Evolutionary conservation across 1,284 basidiomycete species (phyloP), one percentile per base, ranked within the genome.

Genomic region (Cryptococcus depauperatus): DNA sequence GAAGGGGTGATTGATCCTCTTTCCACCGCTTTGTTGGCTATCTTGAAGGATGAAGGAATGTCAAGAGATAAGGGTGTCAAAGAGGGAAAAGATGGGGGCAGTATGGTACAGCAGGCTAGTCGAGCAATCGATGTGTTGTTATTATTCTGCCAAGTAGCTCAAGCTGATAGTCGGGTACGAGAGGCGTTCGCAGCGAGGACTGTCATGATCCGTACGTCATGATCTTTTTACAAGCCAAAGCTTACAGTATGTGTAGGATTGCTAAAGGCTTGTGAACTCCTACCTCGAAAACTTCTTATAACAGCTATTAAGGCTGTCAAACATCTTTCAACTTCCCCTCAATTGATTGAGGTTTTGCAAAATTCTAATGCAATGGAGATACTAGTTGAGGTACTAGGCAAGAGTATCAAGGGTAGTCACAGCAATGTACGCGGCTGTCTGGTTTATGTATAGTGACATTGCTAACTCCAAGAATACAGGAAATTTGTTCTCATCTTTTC

Each of bases 281-380:
- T 92, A 9, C 83, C 89, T 40, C 82, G 85, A 10, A 84, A 88
- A 47, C 82, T 87, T 54, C 76, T 96, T 16, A 84, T 91, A 3
- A 79, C 84, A 23, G 82, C 92, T 75, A 79, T 97, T 55, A 96
- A 95, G 72, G 88, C 90, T 1, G 81, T 97, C 65, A 96, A 97
- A 66, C 92, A 96, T 64, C 75, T 97, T 2, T 92, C 91, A 3
- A 97, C 95, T 80, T 88, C 84, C 50, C 79, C 90, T 0, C 83
- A 81, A 2, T 73, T 95, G 16, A 80, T 95, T 25, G 91, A 97
- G 59, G 85, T 92, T 4, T 74, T 98, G 14, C 92, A 97, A 69
- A 96, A 96, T 56, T 89, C 91, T 27, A 95, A 96, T 60, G 84
- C 88, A 1, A 85, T 97, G 52, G 90, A 96, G 65, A 83, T 89